Conservation (phyloP, 1,139 yeast species). For the Taiozyma sp. region DNA sequence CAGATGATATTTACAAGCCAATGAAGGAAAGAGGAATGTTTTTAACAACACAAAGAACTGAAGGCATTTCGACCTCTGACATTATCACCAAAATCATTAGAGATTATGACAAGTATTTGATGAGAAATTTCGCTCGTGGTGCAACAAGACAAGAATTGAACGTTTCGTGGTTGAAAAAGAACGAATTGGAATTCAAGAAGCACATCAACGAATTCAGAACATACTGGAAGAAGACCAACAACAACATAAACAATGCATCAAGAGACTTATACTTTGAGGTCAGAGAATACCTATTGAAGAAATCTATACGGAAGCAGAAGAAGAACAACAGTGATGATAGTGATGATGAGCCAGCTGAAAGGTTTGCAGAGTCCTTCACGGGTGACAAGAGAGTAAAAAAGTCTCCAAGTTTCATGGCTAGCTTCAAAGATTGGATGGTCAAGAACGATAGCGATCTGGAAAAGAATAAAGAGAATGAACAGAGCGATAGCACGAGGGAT, state of each 20-base stretch:
- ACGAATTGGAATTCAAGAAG: constrained; percentile 88
- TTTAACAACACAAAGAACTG: constrained; percentile 91
- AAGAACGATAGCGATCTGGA: constrained; percentile 26
- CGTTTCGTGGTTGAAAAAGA: constrained; percentile 95
- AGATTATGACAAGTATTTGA: constrained; percentile 92
- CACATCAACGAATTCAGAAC: constrained; percentile 84
- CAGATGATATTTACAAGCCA: constrained; percentile 89
- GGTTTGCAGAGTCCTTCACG: constrained; percentile 48
- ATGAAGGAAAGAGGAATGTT: constrained; percentile 89
- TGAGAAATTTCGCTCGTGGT: constrained; percentile 96
- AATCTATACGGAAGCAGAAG: constrained; percentile 28
- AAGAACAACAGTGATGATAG: constrained; percentile 43
- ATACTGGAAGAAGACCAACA: constrained; percentile 72
- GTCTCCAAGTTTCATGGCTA: constrained; percentile 45
- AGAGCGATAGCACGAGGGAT: not conserved
- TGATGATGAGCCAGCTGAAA: constrained; percentile 10
- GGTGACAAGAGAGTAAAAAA: constrained; percentile 20
- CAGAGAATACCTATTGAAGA: constrained; percentile 60
- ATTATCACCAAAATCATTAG: constrained; percentile 91
- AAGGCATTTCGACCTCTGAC: constrained; percentile 93
- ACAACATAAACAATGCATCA: constrained; percentile 66
- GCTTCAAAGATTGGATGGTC: constrained; percentile 67
- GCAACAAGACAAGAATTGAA: constrained; percentile 94
- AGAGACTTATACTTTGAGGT: constrained; percentile 81
- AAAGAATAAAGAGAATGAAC: not conserved